Conservation (phyloP, 1,284 basidiomycete genomes). For the Pulchroboletus neoregius region DNA sequence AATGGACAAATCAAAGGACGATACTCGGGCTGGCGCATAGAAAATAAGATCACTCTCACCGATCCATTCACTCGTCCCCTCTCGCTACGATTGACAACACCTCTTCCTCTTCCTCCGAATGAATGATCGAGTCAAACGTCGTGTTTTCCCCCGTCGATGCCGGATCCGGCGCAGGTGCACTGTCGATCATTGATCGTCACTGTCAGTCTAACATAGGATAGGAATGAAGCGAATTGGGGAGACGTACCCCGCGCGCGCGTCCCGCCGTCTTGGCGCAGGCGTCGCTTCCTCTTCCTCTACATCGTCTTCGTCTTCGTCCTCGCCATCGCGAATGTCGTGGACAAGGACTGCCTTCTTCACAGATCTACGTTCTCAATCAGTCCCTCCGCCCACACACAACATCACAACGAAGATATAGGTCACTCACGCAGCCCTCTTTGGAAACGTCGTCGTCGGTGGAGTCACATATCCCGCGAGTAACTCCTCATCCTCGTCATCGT, state of each 20-base stretch:
- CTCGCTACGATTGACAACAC: conserved; percentile 29
- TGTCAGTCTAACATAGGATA: not conserved
- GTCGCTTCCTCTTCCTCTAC: conserved; percentile 13
- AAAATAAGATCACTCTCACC: too few relatives aligned
- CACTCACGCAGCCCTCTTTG: too few relatives aligned
- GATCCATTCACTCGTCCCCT: not conserved
- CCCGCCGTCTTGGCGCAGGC: conserved; percentile 19
- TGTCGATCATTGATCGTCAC: not conserved
- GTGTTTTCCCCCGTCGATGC: conserved; percentile 4
- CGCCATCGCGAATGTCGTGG: conserved; percentile 33
- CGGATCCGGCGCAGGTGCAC: not conserved
- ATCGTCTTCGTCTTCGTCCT: conserved; percentile 34
- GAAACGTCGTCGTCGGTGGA: too few relatives aligned
- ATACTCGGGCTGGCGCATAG: too few relatives aligned
- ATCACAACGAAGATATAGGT: conserved; percentile 3
- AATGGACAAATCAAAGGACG: too few relatives aligned
- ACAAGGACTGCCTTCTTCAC: conserved; percentile 32
- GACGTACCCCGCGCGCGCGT: conserved; percentile 10
- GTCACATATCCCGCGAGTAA: too few relatives aligned
- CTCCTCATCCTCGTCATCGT: too few relatives aligned
- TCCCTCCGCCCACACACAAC: too few relatives aligned
- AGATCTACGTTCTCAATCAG: conserved; percentile 27
- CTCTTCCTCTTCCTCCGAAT: conserved; percentile 30
- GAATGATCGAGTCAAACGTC: conserved; percentile 30
- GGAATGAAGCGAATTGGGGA: not conserved